Conservation (phyloP, 75 land plant species). For the Chamaecyparis obtusa region DNA sequence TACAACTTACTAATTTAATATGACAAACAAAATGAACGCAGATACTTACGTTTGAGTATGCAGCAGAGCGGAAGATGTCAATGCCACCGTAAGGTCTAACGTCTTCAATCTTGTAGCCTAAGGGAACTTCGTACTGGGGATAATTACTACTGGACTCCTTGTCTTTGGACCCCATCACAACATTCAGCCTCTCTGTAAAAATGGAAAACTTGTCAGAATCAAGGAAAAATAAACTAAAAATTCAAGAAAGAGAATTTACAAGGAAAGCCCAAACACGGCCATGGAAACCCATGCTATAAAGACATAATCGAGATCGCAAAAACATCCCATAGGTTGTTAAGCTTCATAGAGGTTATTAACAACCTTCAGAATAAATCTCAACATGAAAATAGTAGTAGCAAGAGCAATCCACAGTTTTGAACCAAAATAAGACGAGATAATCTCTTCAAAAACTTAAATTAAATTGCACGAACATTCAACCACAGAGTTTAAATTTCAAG, state of each 20-base stretch:
- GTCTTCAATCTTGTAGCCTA: conserved; percentile 83
- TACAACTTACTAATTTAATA: background rate
- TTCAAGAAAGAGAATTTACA: background rate
- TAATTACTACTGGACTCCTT: conserved; percentile 36
- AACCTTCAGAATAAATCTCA: no score
- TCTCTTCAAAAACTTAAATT: no score
- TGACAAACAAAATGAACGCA: background rate
- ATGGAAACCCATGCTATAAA: no score
- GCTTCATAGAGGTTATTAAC: no score
- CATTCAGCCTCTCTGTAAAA: conserved; percentile 32
- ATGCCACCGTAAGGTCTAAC: conserved; percentile 79
- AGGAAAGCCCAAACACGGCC: no score
- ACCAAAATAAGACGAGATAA: no score
- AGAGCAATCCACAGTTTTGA: no score
- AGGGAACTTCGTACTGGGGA: conserved; percentile 65
- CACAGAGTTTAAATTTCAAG: no score
- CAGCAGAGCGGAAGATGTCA: conserved; percentile 83
- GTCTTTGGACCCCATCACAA: conserved; percentile 35
- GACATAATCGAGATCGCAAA: no score
- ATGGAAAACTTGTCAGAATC: background rate
- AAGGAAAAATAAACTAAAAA: background rate
- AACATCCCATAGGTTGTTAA: no score
- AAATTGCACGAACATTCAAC: no score
- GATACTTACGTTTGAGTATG: conserved; percentile 78
- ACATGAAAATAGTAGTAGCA: no score